phyloP scores from a whole-genome alignment of 2,329 filamentous ascomycete genomes.

The Aspergillus eucalypticola region DNA sequence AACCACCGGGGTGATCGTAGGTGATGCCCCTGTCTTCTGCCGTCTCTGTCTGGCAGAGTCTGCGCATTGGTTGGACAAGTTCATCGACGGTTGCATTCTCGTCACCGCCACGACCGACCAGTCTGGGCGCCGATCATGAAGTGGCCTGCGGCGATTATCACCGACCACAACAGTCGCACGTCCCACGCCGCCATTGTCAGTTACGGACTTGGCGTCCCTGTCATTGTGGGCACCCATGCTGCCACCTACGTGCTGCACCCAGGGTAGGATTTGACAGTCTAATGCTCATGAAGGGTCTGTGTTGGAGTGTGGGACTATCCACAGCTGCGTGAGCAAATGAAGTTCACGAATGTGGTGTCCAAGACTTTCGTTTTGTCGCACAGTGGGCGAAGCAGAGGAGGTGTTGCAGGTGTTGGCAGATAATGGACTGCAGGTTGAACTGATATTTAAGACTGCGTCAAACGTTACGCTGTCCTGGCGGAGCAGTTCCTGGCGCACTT shows the following conservation, averaged over 20 bases:
- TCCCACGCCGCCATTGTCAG: slow-evolving; percentile 47
- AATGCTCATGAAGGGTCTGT: slow-evolving; percentile 34
- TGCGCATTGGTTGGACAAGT: slow-evolving; percentile 34
- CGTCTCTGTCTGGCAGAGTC: slow-evolving; percentile 36
- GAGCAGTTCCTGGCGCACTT: slow-evolving; percentile 39
- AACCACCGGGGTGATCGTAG: slow-evolving; percentile 35
- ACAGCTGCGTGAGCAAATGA: slow-evolving; percentile 5
- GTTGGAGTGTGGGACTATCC: too few species aligned
- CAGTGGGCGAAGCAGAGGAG: slow-evolving; percentile 36
- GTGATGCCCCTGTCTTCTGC: slow-evolving; percentile 37
- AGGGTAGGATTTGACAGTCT: slow-evolving; percentile 42
- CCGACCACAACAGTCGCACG: slow-evolving; percentile 33
- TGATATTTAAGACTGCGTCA: background rate
- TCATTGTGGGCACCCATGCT: slow-evolving; percentile 39
- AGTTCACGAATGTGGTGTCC: slow-evolving; percentile 40
- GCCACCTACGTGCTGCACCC: slow-evolving; percentile 41
- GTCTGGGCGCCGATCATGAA: slow-evolving; percentile 46
- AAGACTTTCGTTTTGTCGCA: slow-evolving; percentile 46
- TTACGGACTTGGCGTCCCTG: slow-evolving; percentile 42
- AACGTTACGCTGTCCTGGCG: slow-evolving; percentile 45
- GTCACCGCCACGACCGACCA: slow-evolving; percentile 39
- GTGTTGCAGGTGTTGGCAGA: slow-evolving; percentile 24
- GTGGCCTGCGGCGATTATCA: slow-evolving; percentile 39
- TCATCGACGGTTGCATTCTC: slow-evolving; percentile 37
- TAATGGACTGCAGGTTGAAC: background rate